phyloP scores from a whole-genome alignment of 257 asterid genomes.

The Solanum appendiculatum region DNA sequence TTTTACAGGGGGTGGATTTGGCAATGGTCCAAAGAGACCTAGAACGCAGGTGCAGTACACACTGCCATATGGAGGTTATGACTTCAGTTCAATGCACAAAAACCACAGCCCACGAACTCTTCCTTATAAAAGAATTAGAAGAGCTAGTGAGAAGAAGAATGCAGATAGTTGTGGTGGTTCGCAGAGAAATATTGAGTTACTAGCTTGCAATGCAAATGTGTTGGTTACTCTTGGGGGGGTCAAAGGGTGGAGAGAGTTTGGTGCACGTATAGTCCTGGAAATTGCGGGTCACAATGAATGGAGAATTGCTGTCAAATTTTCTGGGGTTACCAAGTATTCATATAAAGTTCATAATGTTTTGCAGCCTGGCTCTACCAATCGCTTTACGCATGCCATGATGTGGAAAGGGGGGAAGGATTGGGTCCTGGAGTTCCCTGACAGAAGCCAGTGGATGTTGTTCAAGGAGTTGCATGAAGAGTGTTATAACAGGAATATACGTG shows the following conservation, averaged over 20 bases:
- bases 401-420: constrained; percentile 99
- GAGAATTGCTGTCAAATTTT: constrained; percentile 68
- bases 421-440: constrained; percentile 85
- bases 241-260: constrained; percentile 93
- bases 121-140: constrained; percentile 78
- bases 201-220: constrained; percentile 63
- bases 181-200: constrained; percentile 48
- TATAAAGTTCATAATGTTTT: constrained; percentile 61
- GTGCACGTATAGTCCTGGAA: constrained; percentile 66
- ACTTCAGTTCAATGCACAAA: constrained; percentile 39
- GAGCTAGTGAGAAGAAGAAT: constrained; percentile 72
- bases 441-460: constrained; percentile 87
- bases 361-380: constrained; percentile 89
- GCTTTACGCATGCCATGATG: constrained; percentile 95
- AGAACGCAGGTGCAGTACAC: constrained; percentile 88
- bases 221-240: constrained; percentile 63
- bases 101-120: constrained; percentile 40
- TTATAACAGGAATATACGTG: constrained; percentile 81
- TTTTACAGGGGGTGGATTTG: constrained; percentile 39
- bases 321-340: constrained; percentile 64
- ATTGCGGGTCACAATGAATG: constrained; percentile 76
- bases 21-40: constrained; percentile 84
- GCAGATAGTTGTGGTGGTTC: constrained; percentile 47
- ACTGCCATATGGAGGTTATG: constrained; percentile 58
- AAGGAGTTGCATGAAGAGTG: constrained; percentile 97